These are phyloP conservation scores for Phylloporus rhodoxanthus DNA, from an alignment of 768 basidiomycete genomes.

Conservation along the genomic window DNA sequence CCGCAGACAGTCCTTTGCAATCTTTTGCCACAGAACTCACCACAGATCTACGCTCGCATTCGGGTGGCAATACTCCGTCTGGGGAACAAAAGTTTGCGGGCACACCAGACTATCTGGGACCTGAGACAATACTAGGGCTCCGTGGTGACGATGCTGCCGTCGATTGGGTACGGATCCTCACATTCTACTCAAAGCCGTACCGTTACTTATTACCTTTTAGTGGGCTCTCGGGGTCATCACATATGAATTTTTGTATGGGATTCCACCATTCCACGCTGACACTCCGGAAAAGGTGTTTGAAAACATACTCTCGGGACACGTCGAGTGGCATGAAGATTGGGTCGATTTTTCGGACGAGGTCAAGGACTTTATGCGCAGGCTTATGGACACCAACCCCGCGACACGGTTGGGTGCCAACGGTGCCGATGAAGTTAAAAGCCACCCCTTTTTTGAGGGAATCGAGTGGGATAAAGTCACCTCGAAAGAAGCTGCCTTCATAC, in stretches of 20 bases:
- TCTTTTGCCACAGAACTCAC: slow-evolving; percentile 84
- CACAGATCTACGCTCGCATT: slow-evolving; percentile 74
- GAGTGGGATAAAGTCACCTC: slow-evolving; percentile 91
- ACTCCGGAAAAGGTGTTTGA: slow-evolving; percentile 97
- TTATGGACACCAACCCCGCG: slow-evolving; percentile 76
- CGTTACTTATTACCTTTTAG: slow-evolving; percentile 38
- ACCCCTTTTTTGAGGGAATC: slow-evolving; percentile 85
- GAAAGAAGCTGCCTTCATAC: slow-evolving; percentile 90
- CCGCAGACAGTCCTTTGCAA: slow-evolving; percentile 71
- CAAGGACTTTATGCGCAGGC: slow-evolving; percentile 81
- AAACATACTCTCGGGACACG: slow-evolving; percentile 89
- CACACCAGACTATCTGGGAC: slow-evolving; percentile 95
- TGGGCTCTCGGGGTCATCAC: slow-evolving; percentile 99
- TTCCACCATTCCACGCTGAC: slow-evolving; percentile 97
- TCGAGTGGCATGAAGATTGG: slow-evolving; percentile 96
- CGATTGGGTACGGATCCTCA: slow-evolving; percentile 74
- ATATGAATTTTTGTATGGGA: slow-evolving; percentile 95
- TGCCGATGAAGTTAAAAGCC: slow-evolving; percentile 87
- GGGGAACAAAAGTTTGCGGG: slow-evolving; percentile 94
- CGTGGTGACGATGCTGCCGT: slow-evolving; percentile 93
- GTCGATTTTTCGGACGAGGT: slow-evolving; percentile 81
- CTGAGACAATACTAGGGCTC: slow-evolving; percentile 91
- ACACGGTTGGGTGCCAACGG: slow-evolving; percentile 81
- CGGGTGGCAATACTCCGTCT: slow-evolving; percentile 56
- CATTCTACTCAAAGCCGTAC: slow-evolving; percentile 4